Conservation (phyloP, 148 eudicot species). For the Selenicereus undatus region DNA sequence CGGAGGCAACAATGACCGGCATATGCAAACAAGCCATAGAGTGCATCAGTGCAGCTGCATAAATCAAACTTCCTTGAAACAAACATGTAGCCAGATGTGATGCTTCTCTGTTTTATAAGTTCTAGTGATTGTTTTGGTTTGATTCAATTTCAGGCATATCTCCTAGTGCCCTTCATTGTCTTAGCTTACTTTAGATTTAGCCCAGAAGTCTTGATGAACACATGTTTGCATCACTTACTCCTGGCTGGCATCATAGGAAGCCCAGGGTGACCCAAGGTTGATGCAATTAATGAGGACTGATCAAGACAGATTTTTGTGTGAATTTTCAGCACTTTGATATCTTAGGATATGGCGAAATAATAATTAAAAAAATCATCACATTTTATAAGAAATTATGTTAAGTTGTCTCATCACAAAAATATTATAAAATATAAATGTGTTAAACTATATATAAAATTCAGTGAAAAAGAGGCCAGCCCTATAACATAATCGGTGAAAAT, state of each 20-base stretch:
- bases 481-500: no score
- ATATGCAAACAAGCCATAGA: constrained; percentile 98
- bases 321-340: no score
- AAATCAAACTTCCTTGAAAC: constrained; percentile 3
- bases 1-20: constrained; percentile 98
- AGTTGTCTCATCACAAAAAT: no score
- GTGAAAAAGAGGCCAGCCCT: no score
- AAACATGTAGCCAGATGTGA: neutral
- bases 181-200: neutral
- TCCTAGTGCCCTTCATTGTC: neutral
- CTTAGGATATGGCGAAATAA: no score
- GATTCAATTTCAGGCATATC: neutral
- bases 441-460: no score
- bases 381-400: no score
- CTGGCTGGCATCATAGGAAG: neutral
- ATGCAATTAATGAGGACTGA: no score
- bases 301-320: no score
- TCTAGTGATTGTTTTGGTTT: neutral
- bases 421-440: no score
- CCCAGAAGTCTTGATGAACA: neutral
- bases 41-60: constrained; percentile 78
- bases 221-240: neutral
- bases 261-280: no score
- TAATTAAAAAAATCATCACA: no score
- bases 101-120: neutral